phyloP scores from a whole-genome alignment of 352 stramenopile species.

The Globisporangium camurandrum region DNA sequence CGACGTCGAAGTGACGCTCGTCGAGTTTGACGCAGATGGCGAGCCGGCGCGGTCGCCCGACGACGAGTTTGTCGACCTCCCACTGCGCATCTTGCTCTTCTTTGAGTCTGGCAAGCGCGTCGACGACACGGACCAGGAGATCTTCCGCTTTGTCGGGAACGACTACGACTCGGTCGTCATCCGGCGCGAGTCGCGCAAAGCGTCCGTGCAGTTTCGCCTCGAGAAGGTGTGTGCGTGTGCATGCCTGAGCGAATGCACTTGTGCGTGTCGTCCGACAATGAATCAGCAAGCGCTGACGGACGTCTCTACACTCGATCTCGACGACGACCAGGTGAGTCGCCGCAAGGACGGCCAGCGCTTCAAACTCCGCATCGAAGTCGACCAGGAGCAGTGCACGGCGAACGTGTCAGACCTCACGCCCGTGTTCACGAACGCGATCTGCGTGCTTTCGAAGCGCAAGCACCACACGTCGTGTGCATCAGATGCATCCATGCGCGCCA shows the following conservation, averaged over 20 bases:
- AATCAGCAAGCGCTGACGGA: constrained; percentile 1
- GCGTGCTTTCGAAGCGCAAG: constrained; percentile 82
- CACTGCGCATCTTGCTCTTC: constrained; percentile 69
- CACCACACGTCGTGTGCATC: constrained; percentile 37
- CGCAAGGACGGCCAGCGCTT: constrained; percentile 82
- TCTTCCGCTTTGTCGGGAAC: constrained; percentile 82
- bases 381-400: constrained; percentile 77
- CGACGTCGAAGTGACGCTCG: constrained; percentile 69
- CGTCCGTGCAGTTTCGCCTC: constrained; percentile 70
- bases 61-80: constrained; percentile 75
- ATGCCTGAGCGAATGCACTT: not conserved
- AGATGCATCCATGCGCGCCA: constrained; percentile 31
- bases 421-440: constrained; percentile 84
- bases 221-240: constrained; percentile 40
- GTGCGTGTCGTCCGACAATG: not conserved
- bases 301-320: too few species aligned
- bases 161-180: constrained; percentile 84
- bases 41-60: constrained; percentile 55
- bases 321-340: constrained; percentile 45
- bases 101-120: constrained; percentile 84
- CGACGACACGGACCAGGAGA: constrained; percentile 79
- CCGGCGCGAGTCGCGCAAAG: constrained; percentile 43
- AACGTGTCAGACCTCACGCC: constrained; percentile 70
- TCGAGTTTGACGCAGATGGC: constrained; percentile 71
- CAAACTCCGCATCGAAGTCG: constrained; percentile 77